Evolutionary conservation across 305 asterid species (phyloP).

Genomic region (Ruellia speciosa): DNA sequence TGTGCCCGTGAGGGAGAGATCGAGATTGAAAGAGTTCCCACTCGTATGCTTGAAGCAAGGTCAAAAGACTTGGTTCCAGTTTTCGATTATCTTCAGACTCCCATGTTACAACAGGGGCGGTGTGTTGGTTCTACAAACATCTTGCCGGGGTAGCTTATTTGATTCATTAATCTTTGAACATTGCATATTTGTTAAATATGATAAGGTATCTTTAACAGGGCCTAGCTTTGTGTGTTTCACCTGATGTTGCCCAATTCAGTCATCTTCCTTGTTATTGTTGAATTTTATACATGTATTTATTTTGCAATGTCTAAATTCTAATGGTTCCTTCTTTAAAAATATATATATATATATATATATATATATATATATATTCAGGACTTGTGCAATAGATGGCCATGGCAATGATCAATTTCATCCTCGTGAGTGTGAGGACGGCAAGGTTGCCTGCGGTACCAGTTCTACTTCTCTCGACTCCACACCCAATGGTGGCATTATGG

Average conservation of each 20-base stretch:
- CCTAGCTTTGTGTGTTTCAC: too few relatives aligned
- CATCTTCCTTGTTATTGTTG: neutral
- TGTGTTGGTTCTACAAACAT: conserved; percentile 20
- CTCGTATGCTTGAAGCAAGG: conserved; percentile 54
- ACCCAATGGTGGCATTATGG: conserved; percentile 27
- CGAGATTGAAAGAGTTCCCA: conserved; percentile 68
- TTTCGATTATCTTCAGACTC: conserved; percentile 57
- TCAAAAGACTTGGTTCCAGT: conserved; percentile 73
- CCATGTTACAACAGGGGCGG: conserved; percentile 59
- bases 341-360: too few relatives aligned
- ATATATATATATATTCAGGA: conserved; percentile 36
- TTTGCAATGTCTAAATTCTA: neutral
- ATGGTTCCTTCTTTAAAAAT: conserved; percentile 1
- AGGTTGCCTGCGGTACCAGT: conserved; percentile 24
- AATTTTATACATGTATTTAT: neutral
- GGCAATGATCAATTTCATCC: too few relatives aligned
- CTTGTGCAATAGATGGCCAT: conserved; percentile 17
- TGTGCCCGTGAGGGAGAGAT: conserved; percentile 51
- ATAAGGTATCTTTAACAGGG: too few relatives aligned
- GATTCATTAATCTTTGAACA: too few relatives aligned
- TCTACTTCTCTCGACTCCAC: conserved; percentile 35
- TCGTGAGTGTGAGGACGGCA: conserved; percentile 31
- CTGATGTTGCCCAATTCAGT: neutral
- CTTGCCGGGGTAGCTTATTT: neutral
- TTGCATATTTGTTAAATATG: too few relatives aligned